Base-by-base conservation (phyloP, 805 yeast genomes). In the Starmerella tilneyi region DNA sequence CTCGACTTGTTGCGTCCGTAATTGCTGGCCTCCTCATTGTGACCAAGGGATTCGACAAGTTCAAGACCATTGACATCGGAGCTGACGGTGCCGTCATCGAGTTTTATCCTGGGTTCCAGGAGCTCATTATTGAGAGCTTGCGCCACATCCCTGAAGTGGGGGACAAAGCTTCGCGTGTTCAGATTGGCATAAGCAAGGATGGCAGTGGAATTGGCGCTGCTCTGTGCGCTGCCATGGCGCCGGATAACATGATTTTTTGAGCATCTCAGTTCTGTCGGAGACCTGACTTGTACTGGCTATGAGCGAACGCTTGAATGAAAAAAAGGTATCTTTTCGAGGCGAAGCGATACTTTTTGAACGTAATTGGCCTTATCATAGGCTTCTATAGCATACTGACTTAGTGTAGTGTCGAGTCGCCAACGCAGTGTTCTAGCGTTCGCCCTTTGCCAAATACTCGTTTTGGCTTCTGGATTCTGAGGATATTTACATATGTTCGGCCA, bases 121-220 rank as follows among this genome's bases (percentile, higher is more conserved):
- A 79, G 11, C 75, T 76, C 73, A 68, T 89, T 51, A 75, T 89
- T 59, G 85, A 83, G 52, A 95, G 94, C 0, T 66, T 88, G 51
- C 69, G 78, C 0, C 21, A 27, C 9, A 39, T 46, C 23, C 77
- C 54, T 20, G 48, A 55, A 19, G 41, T 79, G 52, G 72, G 88
- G 34, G 70, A 81, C 35, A 81, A 82, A 38, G 84, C 78, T 56
- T 76, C 84, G 64, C 78, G 83, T 58, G 69, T 85, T 37, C 81
- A 78, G 55, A 67, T 89, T 50, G 78, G 78, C 51, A 79, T 88
- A 54, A 92, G 96, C 24, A 84, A 84, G 63, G 97, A 92, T 59
- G 97, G 97, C 38, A 81, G 94, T 46, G 95, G 96, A 49, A 95
- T 88, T 35, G 98, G 98, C 53, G 97, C 96, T 37, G 97, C 97